Evolutionary conservation across 2,329 filamentous ascomycete genomes (phyloP), one percentile per base, ranked within the genome.

Genomic region (Coniosporium tulheliwenetii): DNA sequence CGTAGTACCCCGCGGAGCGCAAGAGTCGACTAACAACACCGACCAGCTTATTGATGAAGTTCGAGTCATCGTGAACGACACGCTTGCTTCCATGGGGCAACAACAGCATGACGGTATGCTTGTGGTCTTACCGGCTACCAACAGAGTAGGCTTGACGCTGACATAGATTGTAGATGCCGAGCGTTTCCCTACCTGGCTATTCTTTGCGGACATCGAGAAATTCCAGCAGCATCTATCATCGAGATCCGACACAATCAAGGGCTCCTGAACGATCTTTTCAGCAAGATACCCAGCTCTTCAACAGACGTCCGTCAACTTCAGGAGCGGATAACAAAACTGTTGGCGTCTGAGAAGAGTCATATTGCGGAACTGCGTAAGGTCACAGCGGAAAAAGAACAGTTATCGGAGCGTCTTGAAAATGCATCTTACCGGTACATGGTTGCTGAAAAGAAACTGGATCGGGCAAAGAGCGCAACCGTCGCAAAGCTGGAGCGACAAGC

Each of bases 401-500:
- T 94, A 3, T 85, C 85, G 37, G 83, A 91, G 52, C 81, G 89
- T 46, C 69, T 96, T 14, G 89, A 96, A 55, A 80, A 77, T 30
- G 91, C 89, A 12, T 93, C 86, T 5, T 69, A 93, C 44, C 77
- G 91, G 48, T 96, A 93, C 54, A 85, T 96, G 66, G 84, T 93
- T 50, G 91, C 91, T 0, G 91, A 98, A 59, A 93, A 93, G 66
- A 91, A 86, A 57, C 69, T 96, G 40, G 91, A 98, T 57, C 77
- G 91, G 36, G 76, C 81, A 16, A 89, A 85, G 60, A 98, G 91
- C 55, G 66, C 78, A 12, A 86, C 93, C 43, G 86, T 95, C 1
- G 83, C 87, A 45, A 94, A 93, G 57, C 63, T 98, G 44, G 91
- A 96, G 58, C 82, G 85, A 52, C 85, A 94, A 61, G 86, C 87